Percentiles rank a stretch among this genome's conserved stretches.
phyloP scores from a whole-genome alignment of 495 filamentous ascomycete species.

The Hyaloscypha bicolor region DNA sequence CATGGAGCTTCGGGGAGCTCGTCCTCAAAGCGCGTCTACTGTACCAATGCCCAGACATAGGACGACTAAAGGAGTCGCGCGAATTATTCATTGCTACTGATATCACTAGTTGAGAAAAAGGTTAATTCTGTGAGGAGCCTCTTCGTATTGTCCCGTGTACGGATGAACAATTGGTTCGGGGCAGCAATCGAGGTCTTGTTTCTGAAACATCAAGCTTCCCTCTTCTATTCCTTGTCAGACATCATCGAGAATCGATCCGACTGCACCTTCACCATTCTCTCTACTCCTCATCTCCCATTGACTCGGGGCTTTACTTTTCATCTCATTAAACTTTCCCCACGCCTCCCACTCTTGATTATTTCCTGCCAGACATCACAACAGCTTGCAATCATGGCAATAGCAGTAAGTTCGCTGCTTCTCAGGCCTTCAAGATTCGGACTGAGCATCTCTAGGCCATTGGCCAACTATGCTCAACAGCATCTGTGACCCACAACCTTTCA shows the following conservation, averaged over 20 bases:
- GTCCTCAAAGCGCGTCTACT: neutral
- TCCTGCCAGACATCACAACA: neutral
- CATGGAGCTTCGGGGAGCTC: neutral
- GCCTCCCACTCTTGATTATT: neutral
- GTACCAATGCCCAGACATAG: neutral
- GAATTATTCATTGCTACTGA: neutral
- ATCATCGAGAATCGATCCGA: too few relatives aligned
- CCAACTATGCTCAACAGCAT: constrained; percentile 82
- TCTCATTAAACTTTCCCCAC: too few relatives aligned
- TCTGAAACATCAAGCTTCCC: too few relatives aligned
- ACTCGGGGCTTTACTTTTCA: too few relatives aligned
- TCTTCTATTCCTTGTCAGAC: too few relatives aligned
- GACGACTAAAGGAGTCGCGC: neutral
- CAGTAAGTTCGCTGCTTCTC: constrained; percentile 15
- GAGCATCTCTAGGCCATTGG: constrained; percentile 69
- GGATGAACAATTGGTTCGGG: too few relatives aligned
- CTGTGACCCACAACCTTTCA: constrained; percentile 73
- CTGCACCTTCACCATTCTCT: neutral
- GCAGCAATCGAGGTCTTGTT: too few relatives aligned
- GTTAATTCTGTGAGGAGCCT: too few relatives aligned
- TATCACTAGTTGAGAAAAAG: too few relatives aligned
- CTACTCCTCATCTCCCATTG: neutral
- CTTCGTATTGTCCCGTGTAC: too few relatives aligned
- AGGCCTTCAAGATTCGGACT: neutral
- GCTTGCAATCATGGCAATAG: constrained; percentile 24